phyloP scores from a whole-genome alignment of 192 early-diverging fungal species.

The Dissophora ornata region DNA sequence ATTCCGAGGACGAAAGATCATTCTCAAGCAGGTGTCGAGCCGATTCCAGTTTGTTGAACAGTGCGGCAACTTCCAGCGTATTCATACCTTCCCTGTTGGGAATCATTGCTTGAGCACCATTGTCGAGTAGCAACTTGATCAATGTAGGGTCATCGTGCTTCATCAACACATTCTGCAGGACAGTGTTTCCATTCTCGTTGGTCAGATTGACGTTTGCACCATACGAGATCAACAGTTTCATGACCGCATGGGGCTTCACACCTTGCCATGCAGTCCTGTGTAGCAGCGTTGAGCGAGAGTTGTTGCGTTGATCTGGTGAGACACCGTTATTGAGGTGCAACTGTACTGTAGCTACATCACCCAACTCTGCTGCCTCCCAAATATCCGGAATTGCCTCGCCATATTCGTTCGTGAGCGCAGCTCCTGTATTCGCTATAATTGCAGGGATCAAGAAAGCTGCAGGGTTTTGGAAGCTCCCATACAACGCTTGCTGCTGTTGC shows the following conservation, averaged over 20 bases:
- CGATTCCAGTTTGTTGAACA: slow-evolving; percentile 42
- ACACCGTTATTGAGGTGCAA: slow-evolving; percentile 34
- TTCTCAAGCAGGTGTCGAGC: slow-evolving; percentile 41
- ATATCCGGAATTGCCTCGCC: slow-evolving; percentile 20
- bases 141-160: slow-evolving; percentile 47
- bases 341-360: slow-evolving; percentile 32
- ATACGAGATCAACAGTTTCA: slow-evolving; percentile 41
- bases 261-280: slow-evolving; percentile 44
- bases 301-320: slow-evolving; percentile 39
- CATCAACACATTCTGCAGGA: slow-evolving; percentile 49
- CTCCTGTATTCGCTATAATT: too few species aligned
- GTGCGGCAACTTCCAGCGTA: slow-evolving; percentile 34
- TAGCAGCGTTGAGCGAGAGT: slow-evolving; percentile 36
- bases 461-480: slow-evolving; percentile 15
- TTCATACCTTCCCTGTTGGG: slow-evolving; percentile 47
- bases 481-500: slow-evolving; percentile 21
- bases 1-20: slow-evolving; percentile 24
- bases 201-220: slow-evolving; percentile 48
- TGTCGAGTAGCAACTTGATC: slow-evolving; percentile 40
- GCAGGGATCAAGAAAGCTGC: slow-evolving; percentile 10
- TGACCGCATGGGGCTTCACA: slow-evolving; percentile 23
- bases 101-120: slow-evolving; percentile 32
- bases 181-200: slow-evolving; percentile 44
- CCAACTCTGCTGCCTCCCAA: slow-evolving; percentile 39
- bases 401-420: too few species aligned